These are phyloP conservation scores for Coniella lustricola DNA, from an alignment of 2,329 filamentous ascomycete genomes.

Conservation along the genomic window DNA sequence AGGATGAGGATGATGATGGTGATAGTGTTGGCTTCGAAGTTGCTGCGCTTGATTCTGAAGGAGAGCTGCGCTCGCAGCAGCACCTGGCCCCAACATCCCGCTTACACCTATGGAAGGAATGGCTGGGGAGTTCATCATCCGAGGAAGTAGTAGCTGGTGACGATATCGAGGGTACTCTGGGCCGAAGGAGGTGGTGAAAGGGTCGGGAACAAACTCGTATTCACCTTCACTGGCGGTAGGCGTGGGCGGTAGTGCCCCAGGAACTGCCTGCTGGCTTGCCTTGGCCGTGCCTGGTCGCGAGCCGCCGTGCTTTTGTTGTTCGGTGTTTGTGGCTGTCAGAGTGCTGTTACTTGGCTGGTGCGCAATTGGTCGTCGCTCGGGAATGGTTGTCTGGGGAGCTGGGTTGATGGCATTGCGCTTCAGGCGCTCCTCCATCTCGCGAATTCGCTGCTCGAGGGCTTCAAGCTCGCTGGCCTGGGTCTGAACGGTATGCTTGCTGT, in stretches of 20 bases:
- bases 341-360: constrained; percentile 17
- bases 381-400: constrained; percentile 23
- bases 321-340: constrained; percentile 19
- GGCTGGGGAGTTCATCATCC: constrained; percentile 11
- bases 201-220: constrained; percentile 33
- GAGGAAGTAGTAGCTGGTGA: constrained; percentile 15
- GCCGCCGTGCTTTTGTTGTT: constrained; percentile 28
- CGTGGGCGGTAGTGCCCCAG: constrained; percentile 53
- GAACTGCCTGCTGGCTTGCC: constrained; percentile 42
- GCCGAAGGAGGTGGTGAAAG: constrained; percentile 17
- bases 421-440: constrained; percentile 77
- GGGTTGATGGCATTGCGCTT: constrained; percentile 26
- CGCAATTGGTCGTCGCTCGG: constrained; percentile 24
- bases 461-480: constrained; percentile 74
- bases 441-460: constrained; percentile 74
- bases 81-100: background rate
- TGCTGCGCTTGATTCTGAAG: constrained; percentile 10
- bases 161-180: constrained; percentile 16
- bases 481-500: constrained; percentile 72
- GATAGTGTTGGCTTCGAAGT: constrained; percentile 15
- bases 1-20: too few species aligned
- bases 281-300: constrained; percentile 49
- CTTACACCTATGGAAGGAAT: background rate
- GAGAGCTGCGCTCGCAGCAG: background rate
- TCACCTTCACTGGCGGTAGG: constrained; percentile 58